phyloP scores from a whole-genome alignment of 345 rosid genomes.

The Euclidium syriacum region DNA sequence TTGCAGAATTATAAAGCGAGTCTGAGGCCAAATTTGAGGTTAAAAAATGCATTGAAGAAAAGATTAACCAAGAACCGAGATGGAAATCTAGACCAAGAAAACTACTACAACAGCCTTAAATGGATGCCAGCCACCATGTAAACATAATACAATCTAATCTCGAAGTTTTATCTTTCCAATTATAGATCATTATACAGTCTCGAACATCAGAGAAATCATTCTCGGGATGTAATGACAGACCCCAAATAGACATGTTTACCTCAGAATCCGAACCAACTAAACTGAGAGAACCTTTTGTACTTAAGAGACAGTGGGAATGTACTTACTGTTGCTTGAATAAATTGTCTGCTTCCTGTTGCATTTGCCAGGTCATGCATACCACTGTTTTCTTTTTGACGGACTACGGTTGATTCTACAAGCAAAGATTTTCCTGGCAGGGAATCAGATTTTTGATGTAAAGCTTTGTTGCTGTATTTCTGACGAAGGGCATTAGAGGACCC shows the following conservation, averaged over 20 bases:
- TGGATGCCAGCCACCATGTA: background rate
- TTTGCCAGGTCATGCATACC: constrained; percentile 47
- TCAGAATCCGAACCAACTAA: background rate
- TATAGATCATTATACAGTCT: background rate
- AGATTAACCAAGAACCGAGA: background rate
- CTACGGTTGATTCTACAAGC: constrained; percentile 25
- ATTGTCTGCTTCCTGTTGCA: constrained; percentile 51
- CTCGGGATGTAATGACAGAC: background rate
- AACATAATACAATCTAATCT: background rate
- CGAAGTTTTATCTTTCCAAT: background rate
- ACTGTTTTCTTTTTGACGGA: constrained; percentile 50
- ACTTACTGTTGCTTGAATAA: constrained; percentile 55
- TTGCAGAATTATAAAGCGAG: constrained; percentile 35
- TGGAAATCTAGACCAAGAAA: constrained; percentile 22
- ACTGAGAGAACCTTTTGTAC: background rate
- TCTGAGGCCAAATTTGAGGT: background rate
- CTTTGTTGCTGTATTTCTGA: constrained; percentile 50
- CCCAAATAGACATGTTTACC: background rate
- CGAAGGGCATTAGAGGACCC: constrained; percentile 39
- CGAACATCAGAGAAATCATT: background rate
- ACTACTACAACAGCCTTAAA: background rate
- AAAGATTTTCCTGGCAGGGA: constrained; percentile 43
- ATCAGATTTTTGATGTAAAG: constrained; percentile 39
- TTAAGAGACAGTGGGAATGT: background rate
- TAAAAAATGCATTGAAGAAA: background rate